Conservation (phyloP, 371 early-diverging fungal species). For the Zychaea mexicana region DNA sequence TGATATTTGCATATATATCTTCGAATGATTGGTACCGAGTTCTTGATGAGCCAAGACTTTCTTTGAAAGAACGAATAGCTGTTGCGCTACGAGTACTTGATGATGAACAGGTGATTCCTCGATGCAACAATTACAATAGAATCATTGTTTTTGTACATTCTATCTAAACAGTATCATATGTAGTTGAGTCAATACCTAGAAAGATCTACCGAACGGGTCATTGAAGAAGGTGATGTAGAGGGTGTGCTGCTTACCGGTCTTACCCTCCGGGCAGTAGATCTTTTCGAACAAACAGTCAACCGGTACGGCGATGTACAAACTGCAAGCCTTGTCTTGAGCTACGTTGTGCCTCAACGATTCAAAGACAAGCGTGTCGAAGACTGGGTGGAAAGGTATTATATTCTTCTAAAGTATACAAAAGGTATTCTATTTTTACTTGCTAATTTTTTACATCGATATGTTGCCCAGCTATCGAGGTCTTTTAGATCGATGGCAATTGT, state of each 20-base stretch:
- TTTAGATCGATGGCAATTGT: slow-evolving; percentile 89
- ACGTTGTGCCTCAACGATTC: slow-evolving; percentile 61
- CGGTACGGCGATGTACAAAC: slow-evolving; percentile 91
- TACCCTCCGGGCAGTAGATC: slow-evolving; percentile 57
- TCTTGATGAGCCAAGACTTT: slow-evolving; percentile 59
- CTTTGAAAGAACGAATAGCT: slow-evolving; percentile 74
- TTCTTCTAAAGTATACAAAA: no score
- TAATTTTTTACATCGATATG: neutral
- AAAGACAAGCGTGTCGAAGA: slow-evolving; percentile 67
- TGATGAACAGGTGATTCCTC: slow-evolving; percentile 70
- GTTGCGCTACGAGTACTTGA: slow-evolving; percentile 77
- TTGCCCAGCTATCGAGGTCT: slow-evolving; percentile 87
- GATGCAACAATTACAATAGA: no score
- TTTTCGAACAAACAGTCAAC: slow-evolving; percentile 82
- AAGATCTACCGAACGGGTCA: slow-evolving; percentile 45
- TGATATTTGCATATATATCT: slow-evolving; percentile 80
- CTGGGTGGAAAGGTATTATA: slow-evolving; percentile 86
- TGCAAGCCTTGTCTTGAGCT: slow-evolving; percentile 71
- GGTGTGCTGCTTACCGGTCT: slow-evolving; percentile 81
- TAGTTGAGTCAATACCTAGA: slow-evolving; percentile 60
- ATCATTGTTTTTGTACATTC: neutral
- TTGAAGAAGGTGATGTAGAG: slow-evolving; percentile 66
- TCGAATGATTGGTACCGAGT: slow-evolving; percentile 77
- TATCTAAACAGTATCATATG: neutral
- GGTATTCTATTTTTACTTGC: neutral